Percentiles rank a stretch among this genome's conserved stretches.
Evolutionary conservation across 257 asterid genomes (phyloP).

Genomic region (Lithospermum erythrorhizon): DNA sequence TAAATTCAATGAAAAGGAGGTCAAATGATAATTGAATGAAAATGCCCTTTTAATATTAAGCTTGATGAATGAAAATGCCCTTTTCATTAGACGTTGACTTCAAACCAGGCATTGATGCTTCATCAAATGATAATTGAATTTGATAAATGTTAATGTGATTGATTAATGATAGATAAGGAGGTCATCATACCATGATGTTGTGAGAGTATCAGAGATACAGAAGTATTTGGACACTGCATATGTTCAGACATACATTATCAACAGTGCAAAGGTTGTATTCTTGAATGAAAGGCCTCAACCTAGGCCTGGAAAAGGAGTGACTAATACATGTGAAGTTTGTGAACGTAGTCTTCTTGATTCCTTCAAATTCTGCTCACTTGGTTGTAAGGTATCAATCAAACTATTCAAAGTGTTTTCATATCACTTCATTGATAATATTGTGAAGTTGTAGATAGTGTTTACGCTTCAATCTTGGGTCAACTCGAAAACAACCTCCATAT

Average conservation of each 20-base stretch:
- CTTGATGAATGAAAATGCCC: too few relatives aligned
- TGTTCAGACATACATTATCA: conserved; percentile 64
- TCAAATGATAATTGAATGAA: too few relatives aligned
- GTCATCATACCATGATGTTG: conserved; percentile 70
- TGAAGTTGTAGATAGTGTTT: too few relatives aligned
- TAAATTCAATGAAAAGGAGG: too few relatives aligned
- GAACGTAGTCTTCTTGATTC: conserved; percentile 65
- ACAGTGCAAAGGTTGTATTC: conserved; percentile 65
- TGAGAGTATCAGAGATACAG: conserved; percentile 61
- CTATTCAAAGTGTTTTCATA: not conserved
- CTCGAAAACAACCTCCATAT: too few relatives aligned
- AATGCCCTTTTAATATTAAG: too few relatives aligned
- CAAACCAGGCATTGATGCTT: too few relatives aligned
- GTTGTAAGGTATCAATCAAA: conserved; percentile 53
- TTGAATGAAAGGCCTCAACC: conserved; percentile 71
- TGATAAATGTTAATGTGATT: not conserved
- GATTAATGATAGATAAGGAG: conserved; percentile 38
- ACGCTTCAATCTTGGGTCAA: too few relatives aligned
- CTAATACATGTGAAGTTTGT: conserved; percentile 55
- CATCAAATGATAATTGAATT: not conserved
- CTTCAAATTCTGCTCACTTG: conserved; percentile 64
- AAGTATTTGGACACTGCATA: conserved; percentile 50
- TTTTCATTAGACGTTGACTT: too few relatives aligned
- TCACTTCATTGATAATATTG: not conserved
- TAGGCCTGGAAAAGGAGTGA: conserved; percentile 51